These are phyloP conservation scores for Paragyromitra xinjiangensis DNA, from an alignment of 495 filamentous ascomycete species.

Conservation along the genomic window DNA sequence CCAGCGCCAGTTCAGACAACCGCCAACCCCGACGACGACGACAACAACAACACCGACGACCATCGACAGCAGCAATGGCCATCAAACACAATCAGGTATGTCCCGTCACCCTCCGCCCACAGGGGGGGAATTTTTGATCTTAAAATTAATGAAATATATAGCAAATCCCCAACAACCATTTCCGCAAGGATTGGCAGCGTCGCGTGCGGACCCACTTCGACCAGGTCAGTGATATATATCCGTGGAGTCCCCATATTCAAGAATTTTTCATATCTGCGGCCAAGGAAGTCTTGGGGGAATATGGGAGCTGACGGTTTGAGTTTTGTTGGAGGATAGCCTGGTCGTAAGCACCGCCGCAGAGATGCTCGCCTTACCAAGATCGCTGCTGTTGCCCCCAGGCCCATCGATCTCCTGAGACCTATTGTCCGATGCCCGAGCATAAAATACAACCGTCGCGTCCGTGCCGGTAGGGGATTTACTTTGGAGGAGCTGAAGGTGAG, in stretches of 20 bases:
- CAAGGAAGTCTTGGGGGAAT: constrained; percentile 68
- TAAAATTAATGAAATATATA: constrained; percentile 34
- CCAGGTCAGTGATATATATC: constrained; percentile 74
- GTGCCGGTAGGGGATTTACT: constrained; percentile 96
- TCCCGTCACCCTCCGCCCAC: not conserved
- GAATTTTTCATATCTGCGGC: not conserved
- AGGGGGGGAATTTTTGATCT: not conserved
- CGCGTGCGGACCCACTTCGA: constrained; percentile 98
- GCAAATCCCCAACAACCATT: constrained; percentile 98
- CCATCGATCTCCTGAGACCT: constrained; percentile 95
- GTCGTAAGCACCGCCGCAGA: constrained; percentile 89
- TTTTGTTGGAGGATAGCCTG: constrained; percentile 70
- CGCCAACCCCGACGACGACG: constrained; percentile 40
- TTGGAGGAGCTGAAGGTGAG: constrained; percentile 95
- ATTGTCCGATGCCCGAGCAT: constrained; percentile 92
- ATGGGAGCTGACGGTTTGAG: constrained; percentile 46
- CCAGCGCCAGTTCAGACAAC: constrained; percentile 50
- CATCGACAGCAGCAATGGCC: constrained; percentile 98
- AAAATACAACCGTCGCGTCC: constrained; percentile 99
- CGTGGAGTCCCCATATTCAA: constrained; percentile 56
- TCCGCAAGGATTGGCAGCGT: constrained; percentile 99
- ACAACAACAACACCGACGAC: constrained; percentile 69
- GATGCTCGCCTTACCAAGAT: constrained; percentile 91
- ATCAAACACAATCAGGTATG: constrained; percentile 95
- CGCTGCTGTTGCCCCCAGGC: constrained; percentile 90